Base-by-base conservation (phyloP, 805 yeast species). In the Cyberlindnera misumaiensis region DNA sequence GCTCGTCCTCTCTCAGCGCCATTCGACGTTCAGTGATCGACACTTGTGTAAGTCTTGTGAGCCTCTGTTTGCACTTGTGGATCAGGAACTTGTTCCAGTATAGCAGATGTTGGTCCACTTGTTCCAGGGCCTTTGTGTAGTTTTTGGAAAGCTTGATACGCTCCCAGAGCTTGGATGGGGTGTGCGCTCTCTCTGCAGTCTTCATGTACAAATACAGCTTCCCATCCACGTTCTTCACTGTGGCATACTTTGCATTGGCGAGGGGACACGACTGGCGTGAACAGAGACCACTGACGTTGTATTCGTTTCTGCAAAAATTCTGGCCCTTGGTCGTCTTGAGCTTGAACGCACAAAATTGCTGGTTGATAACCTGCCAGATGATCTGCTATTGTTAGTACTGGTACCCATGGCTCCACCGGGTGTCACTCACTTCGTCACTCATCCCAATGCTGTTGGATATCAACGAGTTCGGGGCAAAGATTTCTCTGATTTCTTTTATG, bases 151-250 rank as follows among this genome's bases (percentile, higher is more conserved):
- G 71, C 61, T 81, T 83, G 56, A 93, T 83, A 54, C 97, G 75
- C 64, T 93, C 97, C 99, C 99, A 93, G 59, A 86, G 67, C 53
- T 83, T 83, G 32, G 84, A 77, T 11, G 99, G 99, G 46, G 88
- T 84, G 59, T 93, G 97, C 15, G 95, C 94, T 65, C 99, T 79
- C 67, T 93, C 99, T 1, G 94, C 95, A 1, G 97, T 93, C 61
- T 93, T 93, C 87, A 93, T 93, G 64, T 93, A 93, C 27, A 86
- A 65, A 53, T 85, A 86, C 34, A 87, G 64, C 57, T 75, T 75
- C 6, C 95, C 96, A 48, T 83, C 86, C 22, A 83, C 71, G 49
- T 75, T 80, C 56, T 85, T 82, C 32, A 86, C 85, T 1, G 96
- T 86, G 25, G 96, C 95, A 63, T 86, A 86, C 54, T 84, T 75